Percentiles rank a stretch among this genome's conserved stretches.
Conservation (phyloP, 345 rosid species). For the Eucalyptus brandiana region DNA sequence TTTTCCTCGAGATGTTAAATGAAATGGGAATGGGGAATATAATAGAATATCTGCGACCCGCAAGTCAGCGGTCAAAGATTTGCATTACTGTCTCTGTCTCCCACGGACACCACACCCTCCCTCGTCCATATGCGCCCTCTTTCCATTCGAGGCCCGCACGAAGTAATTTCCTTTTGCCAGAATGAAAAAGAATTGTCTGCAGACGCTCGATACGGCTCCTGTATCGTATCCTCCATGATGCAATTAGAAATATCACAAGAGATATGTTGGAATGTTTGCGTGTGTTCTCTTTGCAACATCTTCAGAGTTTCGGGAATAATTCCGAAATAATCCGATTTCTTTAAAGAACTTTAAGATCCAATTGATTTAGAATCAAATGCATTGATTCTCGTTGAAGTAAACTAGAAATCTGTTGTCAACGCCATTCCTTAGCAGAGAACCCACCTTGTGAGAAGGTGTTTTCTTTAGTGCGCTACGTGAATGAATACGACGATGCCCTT, state of each 20-base stretch:
- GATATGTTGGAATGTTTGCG: neutral
- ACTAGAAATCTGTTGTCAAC: neutral
- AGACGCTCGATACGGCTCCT: neutral
- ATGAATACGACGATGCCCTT: neutral
- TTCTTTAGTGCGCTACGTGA: neutral
- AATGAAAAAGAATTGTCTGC: neutral
- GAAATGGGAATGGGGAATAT: neutral
- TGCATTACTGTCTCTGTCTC: conserved; percentile 52
- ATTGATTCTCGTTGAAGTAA: neutral
- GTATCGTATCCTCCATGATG: neutral
- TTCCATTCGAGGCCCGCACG: neutral
- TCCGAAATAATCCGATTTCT: neutral
- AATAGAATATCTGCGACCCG: neutral
- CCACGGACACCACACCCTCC: neutral
- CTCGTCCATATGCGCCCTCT: neutral
- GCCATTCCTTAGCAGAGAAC: neutral
- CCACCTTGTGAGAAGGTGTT: neutral
- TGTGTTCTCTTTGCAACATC: neutral
- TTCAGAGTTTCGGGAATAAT: neutral
- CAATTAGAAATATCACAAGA: neutral
- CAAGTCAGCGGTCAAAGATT: conserved; percentile 67
- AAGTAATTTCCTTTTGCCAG: neutral
- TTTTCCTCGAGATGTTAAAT: conserved; percentile 40
- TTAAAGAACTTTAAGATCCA: neutral
- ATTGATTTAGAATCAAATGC: neutral